Evolutionary conservation across 2,329 filamentous ascomycete genomes (phyloP), one percentile per base, ranked within the genome.

Genomic region (Helotiales sp.): DNA sequence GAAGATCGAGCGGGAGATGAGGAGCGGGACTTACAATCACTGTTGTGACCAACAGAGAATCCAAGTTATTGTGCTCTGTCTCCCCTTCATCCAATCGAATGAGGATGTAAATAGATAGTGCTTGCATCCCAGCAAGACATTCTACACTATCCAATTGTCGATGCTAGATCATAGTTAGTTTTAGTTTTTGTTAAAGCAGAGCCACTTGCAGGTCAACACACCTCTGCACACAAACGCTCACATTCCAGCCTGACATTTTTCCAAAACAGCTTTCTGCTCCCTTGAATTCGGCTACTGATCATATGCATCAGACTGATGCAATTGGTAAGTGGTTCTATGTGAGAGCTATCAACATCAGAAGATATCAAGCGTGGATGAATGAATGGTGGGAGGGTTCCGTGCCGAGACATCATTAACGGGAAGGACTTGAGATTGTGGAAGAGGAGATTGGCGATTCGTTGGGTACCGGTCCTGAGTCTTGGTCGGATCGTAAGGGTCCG

Each of bases 81-180:
- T 82, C 79, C 47, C 81, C 81, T 75, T 84, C 81, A 57, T 80
- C 77, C 30, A 83, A 43, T 22, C 81, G 73, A 6, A 82, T 72
- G 5, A 83, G 72, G 37, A 81, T 78, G 67, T 83, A 83, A 15
- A 83, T 79, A 1, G 76, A 77, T 2, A 83, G 73, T 1, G 82
- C 80, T 72, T 83, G 81, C 77, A 82, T 79, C 15, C 77, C 78
- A 64, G 79, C 78, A 58, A 83, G 75, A 1, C 81, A 54, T 63
- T 78, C 78, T 79, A 80, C 81, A 64, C 74, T 78, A 45, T 74
- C 75, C 28, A 80, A 70, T 1, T 69, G 72, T 24, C 40, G 6
- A 73, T 71, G 66, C 79, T 80, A 71, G 55, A 59, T 65, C 47
- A 30, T 24, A 28, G 63, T 72, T 17, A 71, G 68, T 28, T n/a